Evolutionary conservation across 1,284 basidiomycete genomes (phyloP), one percentile per base, ranked within the genome.

Genomic region (Vanrija sp.): DNA sequence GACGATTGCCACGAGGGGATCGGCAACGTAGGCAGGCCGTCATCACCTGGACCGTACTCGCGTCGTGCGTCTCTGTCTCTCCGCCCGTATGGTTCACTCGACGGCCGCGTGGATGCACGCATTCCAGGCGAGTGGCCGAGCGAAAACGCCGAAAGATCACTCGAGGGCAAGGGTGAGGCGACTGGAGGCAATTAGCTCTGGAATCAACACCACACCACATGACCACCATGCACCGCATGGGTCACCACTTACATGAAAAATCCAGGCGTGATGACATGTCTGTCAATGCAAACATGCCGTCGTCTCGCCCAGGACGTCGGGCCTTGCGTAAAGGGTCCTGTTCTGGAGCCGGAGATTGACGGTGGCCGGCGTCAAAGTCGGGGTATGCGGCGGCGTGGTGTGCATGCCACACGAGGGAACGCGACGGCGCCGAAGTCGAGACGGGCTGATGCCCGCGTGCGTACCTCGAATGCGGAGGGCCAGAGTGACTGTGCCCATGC

Each of bases 1-100:
- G 97, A 22, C 24, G 18, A 12, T 6, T 25, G 46, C 12, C 43
- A 47, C 19, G 25, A 27, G 18, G 20, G 45, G 4, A 45, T 23
- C 1, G 56, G 56, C 31, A 56, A 42, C 6, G 47, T 38, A 4
- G 56, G 59, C 16, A 60, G 52, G 0, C 62, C 62, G 37, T 63
- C 62, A 22, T 65, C 64, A 3, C 56, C 58, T 6, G 51, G 36
- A 3, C 46, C 36, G 24, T 48, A 51, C 3, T 55, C 53, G 5
- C 53, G 44, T 9, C 39, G 27, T 6, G 36, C 22, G 31, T 50
- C 48, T 49, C 54, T 51, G n/a, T 55, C 54, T 15, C 49, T 45
- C 3, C 49, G 54, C 4, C 27, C 25, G 4, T 43, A 44, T 38
- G 50, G 31, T 1, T 49, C 45, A 15, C 46, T 44, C 23, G 38